Conservation (phyloP, 2,329 filamentous ascomycete genomes). For the Exophiala bonariae region DNA sequence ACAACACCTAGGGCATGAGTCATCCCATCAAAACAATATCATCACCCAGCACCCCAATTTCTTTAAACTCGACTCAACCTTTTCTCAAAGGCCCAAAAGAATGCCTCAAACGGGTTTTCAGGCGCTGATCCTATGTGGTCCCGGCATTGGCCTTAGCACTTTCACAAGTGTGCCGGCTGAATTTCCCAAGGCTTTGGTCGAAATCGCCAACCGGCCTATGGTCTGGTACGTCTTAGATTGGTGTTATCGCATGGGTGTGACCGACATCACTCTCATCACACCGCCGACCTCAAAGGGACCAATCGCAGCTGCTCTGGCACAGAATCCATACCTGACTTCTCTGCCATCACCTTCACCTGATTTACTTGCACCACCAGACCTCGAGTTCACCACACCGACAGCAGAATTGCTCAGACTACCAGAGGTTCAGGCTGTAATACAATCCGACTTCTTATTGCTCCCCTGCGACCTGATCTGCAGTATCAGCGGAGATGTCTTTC, state of each 20-base stretch:
- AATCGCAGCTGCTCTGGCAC: constrained; percentile 47
- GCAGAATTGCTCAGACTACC: constrained; percentile 83
- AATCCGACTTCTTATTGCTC: constrained; percentile 82
- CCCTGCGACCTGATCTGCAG: constrained; percentile 95
- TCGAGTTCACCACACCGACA: constrained; percentile 84
- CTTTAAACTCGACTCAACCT: not conserved
- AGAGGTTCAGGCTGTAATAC: constrained; percentile 76
- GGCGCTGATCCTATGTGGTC: constrained; percentile 49
- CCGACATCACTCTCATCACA: constrained; percentile 49
- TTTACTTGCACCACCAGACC: constrained; percentile 71
- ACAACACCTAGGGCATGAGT: constrained; percentile 14
- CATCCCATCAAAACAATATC: constrained; percentile 5
- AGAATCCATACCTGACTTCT: constrained; percentile 52
- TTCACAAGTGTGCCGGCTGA: constrained; percentile 52
- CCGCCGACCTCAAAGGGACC: constrained; percentile 44
- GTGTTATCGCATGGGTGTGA: constrained; percentile 50
- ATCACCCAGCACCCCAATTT: constrained; percentile 5
- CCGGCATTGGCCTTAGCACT: constrained; percentile 50
- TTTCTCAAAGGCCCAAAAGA: constrained; percentile 13
- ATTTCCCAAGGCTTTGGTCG: constrained; percentile 50
- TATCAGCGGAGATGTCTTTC: constrained; percentile 74
- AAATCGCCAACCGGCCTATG: constrained; percentile 52
- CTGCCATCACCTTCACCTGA: constrained; percentile 56
- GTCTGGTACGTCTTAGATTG: constrained; percentile 51
- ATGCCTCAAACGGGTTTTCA: constrained; percentile 44